A percentile compares a stretch with the other conserved stretches of the same genome.
Evolutionary conservation across 371 early-diverging fungal species (phyloP).

Genomic region (Rhizopus stolonifer): DNA sequence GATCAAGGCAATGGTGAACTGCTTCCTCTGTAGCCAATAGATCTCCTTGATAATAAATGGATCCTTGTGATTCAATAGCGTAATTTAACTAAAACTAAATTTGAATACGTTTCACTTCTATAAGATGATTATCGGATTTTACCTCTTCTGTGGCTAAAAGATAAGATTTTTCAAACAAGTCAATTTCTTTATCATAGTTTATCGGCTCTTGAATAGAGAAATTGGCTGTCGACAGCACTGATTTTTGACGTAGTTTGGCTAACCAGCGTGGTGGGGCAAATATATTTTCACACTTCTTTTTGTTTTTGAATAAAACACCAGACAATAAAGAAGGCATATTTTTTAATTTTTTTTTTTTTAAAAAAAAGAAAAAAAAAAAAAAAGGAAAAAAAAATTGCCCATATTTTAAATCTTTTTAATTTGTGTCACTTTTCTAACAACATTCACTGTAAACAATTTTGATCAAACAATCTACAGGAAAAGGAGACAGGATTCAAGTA

Average conservation of each 20-base stretch:
- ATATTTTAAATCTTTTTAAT: not conserved
- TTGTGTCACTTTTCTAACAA: not conserved
- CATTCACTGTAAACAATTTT: not conserved
- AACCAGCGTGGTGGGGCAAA: conserved; percentile 21
- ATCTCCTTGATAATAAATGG: conserved; percentile 29
- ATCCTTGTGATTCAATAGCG: conserved; percentile 30
- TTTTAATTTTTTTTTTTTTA: not conserved
- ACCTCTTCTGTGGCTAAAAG: not conserved
- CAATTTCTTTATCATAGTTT: not conserved
- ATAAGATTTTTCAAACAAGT: not conserved
- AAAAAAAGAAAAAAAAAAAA: conserved; percentile 2
- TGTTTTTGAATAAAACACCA: not conserved
- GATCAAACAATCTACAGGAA: not conserved
- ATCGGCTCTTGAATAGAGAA: not conserved
- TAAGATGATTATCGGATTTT: conserved; percentile 9
- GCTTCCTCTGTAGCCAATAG: conserved; percentile 15
- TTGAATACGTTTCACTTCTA: conserved; percentile 12
- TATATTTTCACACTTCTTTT: not conserved
- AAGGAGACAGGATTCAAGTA: not conserved
- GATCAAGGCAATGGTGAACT: conserved; percentile 19
- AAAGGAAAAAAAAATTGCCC: not conserved
- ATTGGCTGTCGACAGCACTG: conserved; percentile 12
- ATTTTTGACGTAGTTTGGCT: conserved; percentile 27
- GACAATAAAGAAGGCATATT: not conserved
- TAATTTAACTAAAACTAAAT: conserved; percentile 18